Evolutionary conservation across 805 yeast species (phyloP).

Genomic region (Lipomyces lipofer): DNA sequence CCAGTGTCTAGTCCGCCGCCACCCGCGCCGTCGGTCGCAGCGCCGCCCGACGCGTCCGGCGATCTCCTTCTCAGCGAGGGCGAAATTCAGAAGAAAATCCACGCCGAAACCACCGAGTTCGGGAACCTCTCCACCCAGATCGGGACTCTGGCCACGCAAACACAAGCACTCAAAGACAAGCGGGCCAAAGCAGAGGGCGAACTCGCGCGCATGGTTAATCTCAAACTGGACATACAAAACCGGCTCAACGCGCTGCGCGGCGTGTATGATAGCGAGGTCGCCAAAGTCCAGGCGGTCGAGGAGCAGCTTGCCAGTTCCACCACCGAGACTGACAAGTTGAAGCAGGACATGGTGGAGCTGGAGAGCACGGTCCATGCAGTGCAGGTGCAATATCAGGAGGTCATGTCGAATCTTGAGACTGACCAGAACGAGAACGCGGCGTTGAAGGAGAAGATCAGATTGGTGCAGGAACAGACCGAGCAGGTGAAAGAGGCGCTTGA

Average conservation of each 20-base stretch:
- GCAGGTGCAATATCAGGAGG: conserved; percentile 61
- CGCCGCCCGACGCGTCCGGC: not conserved
- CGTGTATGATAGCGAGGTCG: conserved; percentile 75
- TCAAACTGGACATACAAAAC: conserved; percentile 70
- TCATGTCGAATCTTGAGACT: conserved; percentile 60
- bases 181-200: conserved; percentile 76
- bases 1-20: conserved; percentile 1
- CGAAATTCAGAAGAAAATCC: conserved; percentile 64
- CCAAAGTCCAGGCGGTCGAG: conserved; percentile 73
- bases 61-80: conserved; percentile 32
- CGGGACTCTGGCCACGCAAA: conserved; percentile 72
- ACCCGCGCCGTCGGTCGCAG: not conserved
- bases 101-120: conserved; percentile 79
- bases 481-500: conserved; percentile 60
- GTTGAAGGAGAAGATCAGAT: conserved; percentile 67
- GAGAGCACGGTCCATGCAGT: conserved; percentile 78
- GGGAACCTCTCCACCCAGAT: conserved; percentile 86
- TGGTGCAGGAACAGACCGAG: conserved; percentile 63
- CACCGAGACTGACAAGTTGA: conserved; percentile 65
- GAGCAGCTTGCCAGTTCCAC: conserved; percentile 57
- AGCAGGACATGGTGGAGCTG: conserved; percentile 69
- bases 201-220: conserved; percentile 61
- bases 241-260: conserved; percentile 66
- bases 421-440: conserved; percentile 67
- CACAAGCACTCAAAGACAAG: conserved; percentile 66